Evolutionary conservation across 2,329 filamentous ascomycete species (phyloP), one percentile per base, ranked within the genome.

Genomic region (Leptographium radiaticola): DNA sequence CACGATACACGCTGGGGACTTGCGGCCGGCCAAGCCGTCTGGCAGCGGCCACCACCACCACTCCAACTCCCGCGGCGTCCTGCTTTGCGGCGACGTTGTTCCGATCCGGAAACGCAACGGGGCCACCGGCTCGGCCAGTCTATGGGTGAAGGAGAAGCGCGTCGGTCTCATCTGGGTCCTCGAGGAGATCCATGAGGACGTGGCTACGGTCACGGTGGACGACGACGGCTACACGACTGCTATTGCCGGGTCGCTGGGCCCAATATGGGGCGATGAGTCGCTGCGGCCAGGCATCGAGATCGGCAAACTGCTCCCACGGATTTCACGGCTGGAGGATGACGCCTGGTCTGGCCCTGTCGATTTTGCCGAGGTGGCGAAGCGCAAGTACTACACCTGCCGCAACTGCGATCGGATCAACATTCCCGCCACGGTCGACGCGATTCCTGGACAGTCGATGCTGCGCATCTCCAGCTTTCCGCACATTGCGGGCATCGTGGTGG

Each of bases 131-230:
- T 90, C 93, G 55, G 93, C 93, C 40, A 97, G 90, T 68, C 72
- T 98, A 42, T 98, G 93, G 93, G 93, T 98, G 4, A 98, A 98
- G 71, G 93, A 98, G 68, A 98, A 98, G 69, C 81, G 85, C 49
- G 83, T 89, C 52, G 90, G 91, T 11, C 71, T 98, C 56, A 97
- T 98, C 56, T 98, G 93, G 93, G 93, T 98, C 10, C 71, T 98
- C 2, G 93, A 98, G 67, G 93, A 98, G 69, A 97, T 98, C 57
- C 88, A 91, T 53, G 93, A 98, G 68, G 90, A 98, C 65, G 84
- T 93, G 42, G 89, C 87, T 5, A 79, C 81, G 57, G 70, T 98
- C 45, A 77, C 75, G 12, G 76, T 95, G 20, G 87, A 94, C 64
- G 84, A 89, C 54, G 83, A 88, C 33, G 89, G 89, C 44, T 76